Conservation (phyloP, 306 rosid genomes). For the Prunus mira region DNA sequence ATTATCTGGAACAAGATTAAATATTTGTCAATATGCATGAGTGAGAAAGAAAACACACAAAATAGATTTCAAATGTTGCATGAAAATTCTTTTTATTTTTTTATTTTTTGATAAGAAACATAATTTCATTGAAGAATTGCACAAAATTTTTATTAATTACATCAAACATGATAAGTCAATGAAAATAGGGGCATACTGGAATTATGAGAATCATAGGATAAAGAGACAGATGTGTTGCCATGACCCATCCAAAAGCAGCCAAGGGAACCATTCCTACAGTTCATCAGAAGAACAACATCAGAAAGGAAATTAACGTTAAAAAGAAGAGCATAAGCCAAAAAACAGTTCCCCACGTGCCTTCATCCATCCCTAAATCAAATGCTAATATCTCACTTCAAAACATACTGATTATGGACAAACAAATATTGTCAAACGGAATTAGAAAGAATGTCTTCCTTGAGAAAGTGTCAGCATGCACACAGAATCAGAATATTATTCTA, state of each 20-base stretch:
- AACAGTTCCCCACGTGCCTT: not conserved
- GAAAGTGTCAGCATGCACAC: not conserved
- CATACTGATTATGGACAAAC: not conserved
- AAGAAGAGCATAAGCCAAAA: slow-evolving; percentile 11
- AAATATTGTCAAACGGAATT: not conserved
- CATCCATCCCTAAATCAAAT: not conserved
- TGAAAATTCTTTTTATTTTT: not conserved
- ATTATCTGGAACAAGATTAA: slow-evolving; percentile 48
- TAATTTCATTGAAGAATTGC: not conserved
- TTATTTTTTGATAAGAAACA: not conserved
- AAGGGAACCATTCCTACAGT: slow-evolving; percentile 61
- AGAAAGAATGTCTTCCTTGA: not conserved
- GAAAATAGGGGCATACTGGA: slow-evolving; percentile 56
- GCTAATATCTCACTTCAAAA: not conserved
- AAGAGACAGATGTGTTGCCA: slow-evolving; percentile 89
- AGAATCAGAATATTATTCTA: not conserved
- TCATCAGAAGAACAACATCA: slow-evolving; percentile 32
- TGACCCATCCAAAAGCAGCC: slow-evolving; percentile 98
- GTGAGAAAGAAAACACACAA: not conserved
- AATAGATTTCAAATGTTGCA: not conserved
- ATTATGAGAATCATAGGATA: slow-evolving; percentile 76
- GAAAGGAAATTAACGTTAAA: slow-evolving; percentile 20
- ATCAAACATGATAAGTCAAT: slow-evolving; percentile 11
- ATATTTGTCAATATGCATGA: slow-evolving; percentile 18
- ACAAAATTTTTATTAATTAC: not conserved